Base-by-base conservation (phyloP, 2,329 filamentous ascomycete genomes). In the Orbilia oligospora region DNA sequence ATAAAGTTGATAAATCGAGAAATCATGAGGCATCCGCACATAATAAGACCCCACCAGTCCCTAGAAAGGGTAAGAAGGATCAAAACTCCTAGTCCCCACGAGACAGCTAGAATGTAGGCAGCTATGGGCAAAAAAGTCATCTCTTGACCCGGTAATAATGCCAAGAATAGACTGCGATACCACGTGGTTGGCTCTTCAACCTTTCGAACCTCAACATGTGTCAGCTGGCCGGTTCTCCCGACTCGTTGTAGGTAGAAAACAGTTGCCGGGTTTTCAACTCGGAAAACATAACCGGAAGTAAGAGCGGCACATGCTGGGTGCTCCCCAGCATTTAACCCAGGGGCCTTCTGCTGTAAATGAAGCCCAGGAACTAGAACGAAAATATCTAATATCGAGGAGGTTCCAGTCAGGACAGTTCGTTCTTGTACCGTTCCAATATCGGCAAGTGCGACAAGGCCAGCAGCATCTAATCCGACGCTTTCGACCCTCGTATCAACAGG, bases 361-460 rank as follows among this genome's bases (percentile, higher is more conserved):
- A 91, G 82, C 0, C 90, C 89, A 0, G 89, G 89, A 1, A 88
- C 88, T 1, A 91, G 85, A 12, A 90, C 84, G 10, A 91, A 84
- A 6, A 84, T 84, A 82, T 91, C 89, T 0, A 89, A 84, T 85
- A 87, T 88, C 1, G 86, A 87, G 0, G 88, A 87, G 1, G 87
- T 88, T 27, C 89, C 89, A 1, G 86, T 87, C 53, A 90, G 85
- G 16, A 86, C 87, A 1, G 89, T 90, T 5, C 89, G 86, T 56
- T 87, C 84, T 55, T 51, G 38, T 27, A 90, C 85, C 1, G 87
- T 89, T 41, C 85, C 85, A 46, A 91, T 85, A 76, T 90, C 88
- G 2, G 89, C 89, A 16, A 91, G 86, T 6, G 88, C 88, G 22
- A 91, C 83, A 8, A 90, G 85, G 6, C 88, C 89, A 8, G 87